Evolutionary conservation across 352 stramenopile species (phyloP).

Genomic region (Phytophthora vignae): DNA sequence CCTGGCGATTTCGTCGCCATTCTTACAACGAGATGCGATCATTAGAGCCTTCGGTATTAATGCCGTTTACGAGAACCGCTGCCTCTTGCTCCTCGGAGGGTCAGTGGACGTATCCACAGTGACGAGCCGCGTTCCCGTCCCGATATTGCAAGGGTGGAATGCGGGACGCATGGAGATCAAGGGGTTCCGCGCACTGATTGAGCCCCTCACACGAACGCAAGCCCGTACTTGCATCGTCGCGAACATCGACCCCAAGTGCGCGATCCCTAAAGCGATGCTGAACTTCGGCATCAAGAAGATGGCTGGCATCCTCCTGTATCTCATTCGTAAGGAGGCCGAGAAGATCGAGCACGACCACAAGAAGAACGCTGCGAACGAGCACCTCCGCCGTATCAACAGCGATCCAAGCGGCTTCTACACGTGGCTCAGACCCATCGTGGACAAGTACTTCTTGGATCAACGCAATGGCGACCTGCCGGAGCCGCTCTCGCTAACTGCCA

Average conservation of each 20-base stretch:
- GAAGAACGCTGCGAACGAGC: conserved; percentile 49
- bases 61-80: conserved; percentile 78
- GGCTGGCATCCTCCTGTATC: conserved; percentile 75
- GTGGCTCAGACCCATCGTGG: conserved; percentile 72
- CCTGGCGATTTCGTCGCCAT: conserved; percentile 72
- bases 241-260: conserved; percentile 84
- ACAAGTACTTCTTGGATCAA: conserved; percentile 71
- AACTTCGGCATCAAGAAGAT: conserved; percentile 90
- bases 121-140: conserved; percentile 44
- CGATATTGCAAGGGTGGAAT: conserved; percentile 73
- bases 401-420: conserved; percentile 83
- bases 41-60: conserved; percentile 83
- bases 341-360: conserved; percentile 77
- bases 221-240: conserved; percentile 76
- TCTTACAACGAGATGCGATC: conserved; percentile 75
- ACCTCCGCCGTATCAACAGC: conserved; percentile 64
- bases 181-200: conserved; percentile 78
- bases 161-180: conserved; percentile 77
- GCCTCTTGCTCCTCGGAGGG: conserved; percentile 69
- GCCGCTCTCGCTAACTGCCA: conserved; percentile 30
- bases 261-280: conserved; percentile 70
- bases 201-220: conserved; percentile 74
- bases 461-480: conserved; percentile 43
- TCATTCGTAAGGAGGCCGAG: conserved; percentile 80
- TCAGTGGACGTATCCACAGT: conserved; percentile 56